phyloP scores from a whole-genome alignment of 2,329 filamentous ascomycete genomes.

The Trichophyton rubrum region DNA sequence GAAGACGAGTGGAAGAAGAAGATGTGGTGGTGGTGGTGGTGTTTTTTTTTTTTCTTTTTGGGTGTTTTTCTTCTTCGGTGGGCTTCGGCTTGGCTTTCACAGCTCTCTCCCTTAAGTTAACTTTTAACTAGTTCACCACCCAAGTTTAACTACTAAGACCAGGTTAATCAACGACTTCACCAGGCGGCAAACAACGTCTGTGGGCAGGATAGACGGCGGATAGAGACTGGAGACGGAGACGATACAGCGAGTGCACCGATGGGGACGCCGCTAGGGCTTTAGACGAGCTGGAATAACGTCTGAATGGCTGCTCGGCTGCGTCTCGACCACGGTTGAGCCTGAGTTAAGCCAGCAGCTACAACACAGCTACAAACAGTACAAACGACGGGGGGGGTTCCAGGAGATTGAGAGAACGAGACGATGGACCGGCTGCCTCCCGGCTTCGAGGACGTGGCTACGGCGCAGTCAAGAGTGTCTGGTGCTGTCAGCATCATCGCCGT shows the following conservation, averaged over 20 bases:
- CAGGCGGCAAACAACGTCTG: no score
- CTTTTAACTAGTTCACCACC: no score
- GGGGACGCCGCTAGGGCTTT: background rate
- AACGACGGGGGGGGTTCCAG: background rate
- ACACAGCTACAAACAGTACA: background rate
- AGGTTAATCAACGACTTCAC: no score
- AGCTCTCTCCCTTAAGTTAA: background rate
- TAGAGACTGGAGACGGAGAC: background rate
- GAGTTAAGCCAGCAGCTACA: background rate
- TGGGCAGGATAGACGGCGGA: slow-evolving; percentile 4
- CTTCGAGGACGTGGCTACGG: slow-evolving; percentile 9
- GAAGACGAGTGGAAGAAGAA: background rate
- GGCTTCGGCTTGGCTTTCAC: background rate
- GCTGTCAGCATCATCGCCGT: slow-evolving; percentile 55
- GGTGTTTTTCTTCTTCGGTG: slow-evolving; percentile 7
- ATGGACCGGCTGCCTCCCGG: slow-evolving; percentile 7
- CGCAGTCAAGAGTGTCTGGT: slow-evolving; percentile 3
- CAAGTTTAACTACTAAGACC: background rate
- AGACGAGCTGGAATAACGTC: background rate
- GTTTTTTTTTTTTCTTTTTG: slow-evolving; percentile 4
- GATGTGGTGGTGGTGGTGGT: background rate
- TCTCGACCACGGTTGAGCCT: background rate
- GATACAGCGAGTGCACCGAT: background rate
- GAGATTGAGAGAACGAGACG: background rate
- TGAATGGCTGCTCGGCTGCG: background rate